These are phyloP conservation scores for Salix udensis DNA, from an alignment of 345 rosid genomes.

Conservation along the genomic window DNA sequence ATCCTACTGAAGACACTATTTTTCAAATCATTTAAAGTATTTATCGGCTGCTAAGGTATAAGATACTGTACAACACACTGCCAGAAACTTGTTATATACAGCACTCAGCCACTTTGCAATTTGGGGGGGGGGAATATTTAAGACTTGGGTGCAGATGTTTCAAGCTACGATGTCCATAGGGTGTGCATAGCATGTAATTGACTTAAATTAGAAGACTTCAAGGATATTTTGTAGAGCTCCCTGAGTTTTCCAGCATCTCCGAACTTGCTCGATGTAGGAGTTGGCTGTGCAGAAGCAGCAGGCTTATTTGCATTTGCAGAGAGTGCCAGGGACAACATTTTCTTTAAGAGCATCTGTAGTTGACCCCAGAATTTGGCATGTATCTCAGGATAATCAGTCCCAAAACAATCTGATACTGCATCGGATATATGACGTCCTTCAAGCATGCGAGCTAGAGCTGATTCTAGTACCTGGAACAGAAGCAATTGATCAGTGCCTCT, in stretches of 20 bases:
- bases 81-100: too few species aligned
- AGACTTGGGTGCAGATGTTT: background rate
- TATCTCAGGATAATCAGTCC: conserved; percentile 40
- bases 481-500: background rate
- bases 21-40: too few species aligned
- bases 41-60: too few species aligned
- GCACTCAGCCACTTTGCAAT: too few species aligned
- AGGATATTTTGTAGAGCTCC: conserved; percentile 72
- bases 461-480: conserved; percentile 65
- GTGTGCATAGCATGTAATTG: conserved; percentile 55
- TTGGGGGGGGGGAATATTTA: too few species aligned
- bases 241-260: conserved; percentile 59
- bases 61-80: too few species aligned
- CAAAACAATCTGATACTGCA: conserved; percentile 30
- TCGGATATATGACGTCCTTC: conserved; percentile 54
- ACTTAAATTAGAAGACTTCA: conserved; percentile 47
- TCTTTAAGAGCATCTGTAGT: conserved; percentile 63
- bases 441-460: conserved; percentile 60
- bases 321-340: conserved; percentile 48
- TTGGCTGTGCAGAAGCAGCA: conserved; percentile 18
- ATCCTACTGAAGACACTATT: too few species aligned
- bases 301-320: conserved; percentile 36
- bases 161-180: conserved; percentile 51
- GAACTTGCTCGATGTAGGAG: conserved; percentile 27
- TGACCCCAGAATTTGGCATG: conserved; percentile 66